A percentile compares a stretch with the other conserved stretches of the same genome.
Conservation (phyloP, 2,329 filamentous ascomycete species). For the Botryotinia narcissicola region DNA sequence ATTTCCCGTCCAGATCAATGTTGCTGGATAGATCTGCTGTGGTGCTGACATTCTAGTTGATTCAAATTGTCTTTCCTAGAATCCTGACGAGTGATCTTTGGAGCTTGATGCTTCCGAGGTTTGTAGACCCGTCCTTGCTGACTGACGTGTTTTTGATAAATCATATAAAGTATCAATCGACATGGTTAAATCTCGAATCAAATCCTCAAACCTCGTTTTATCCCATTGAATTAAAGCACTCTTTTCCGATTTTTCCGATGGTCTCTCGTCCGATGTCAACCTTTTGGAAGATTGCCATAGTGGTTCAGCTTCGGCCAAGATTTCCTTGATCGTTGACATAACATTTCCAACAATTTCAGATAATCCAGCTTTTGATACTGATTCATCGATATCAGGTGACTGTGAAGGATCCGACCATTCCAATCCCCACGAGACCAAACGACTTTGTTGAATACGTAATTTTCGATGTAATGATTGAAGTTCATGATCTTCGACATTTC, state of each 20-base stretch:
- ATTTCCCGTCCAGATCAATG: conserved; percentile 47
- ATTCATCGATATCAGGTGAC: conserved; percentile 68
- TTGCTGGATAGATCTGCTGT: conserved; percentile 55
- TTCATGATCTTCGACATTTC: conserved; percentile 64
- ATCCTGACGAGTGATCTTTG: conserved; percentile 33
- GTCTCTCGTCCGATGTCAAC: conserved; percentile 32
- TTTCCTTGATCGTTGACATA: conserved; percentile 77
- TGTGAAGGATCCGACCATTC: conserved; percentile 74
- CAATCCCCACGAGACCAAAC: conserved; percentile 74
- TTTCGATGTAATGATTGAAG: conserved; percentile 71
- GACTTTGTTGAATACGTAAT: conserved; percentile 70
- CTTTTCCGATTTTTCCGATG: conserved; percentile 45
- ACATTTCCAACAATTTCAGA: conserved; percentile 77
- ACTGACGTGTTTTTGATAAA: conserved; percentile 61
- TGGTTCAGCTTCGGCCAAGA: conserved; percentile 71
- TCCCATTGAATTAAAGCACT: conserved; percentile 61
- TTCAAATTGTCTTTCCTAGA: conserved; percentile 47
- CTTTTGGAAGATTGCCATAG: conserved; percentile 63
- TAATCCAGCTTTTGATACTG: conserved; percentile 68
- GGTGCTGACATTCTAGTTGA: conserved; percentile 61
- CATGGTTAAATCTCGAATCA: conserved; percentile 70
- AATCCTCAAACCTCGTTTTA: conserved; percentile 70
- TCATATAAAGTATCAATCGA: conserved; percentile 80
- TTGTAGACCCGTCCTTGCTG: conserved; percentile 40
- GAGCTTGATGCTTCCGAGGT: conserved; percentile 25